Percentiles rank a stretch among this genome's conserved stretches.
Conservation (phyloP, 768 basidiomycete species). For the Filobasidium floriforme region DNA sequence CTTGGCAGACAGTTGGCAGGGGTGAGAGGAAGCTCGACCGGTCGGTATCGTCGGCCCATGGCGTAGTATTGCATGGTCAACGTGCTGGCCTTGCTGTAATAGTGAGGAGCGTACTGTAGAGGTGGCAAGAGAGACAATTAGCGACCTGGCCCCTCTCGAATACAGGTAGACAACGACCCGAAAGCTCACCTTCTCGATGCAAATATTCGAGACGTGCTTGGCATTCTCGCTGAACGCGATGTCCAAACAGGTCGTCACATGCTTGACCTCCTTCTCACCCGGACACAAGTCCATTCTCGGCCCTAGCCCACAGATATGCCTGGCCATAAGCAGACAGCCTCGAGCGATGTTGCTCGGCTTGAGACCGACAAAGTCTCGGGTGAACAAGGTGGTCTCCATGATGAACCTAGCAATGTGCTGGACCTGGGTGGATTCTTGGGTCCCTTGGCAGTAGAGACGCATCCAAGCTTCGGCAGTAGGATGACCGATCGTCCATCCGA, state of each 20-base stretch:
- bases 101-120: conserved; percentile 72
- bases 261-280: conserved; percentile 71
- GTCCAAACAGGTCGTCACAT: conserved; percentile 80
- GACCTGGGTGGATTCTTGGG: conserved; percentile 76
- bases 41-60: conserved; percentile 53
- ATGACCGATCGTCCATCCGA: conserved; percentile 92
- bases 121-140: background rate
- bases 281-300: conserved; percentile 26
- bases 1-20: conserved; percentile 31
- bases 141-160: background rate
- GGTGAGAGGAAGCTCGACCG: conserved; percentile 28
- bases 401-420: conserved; percentile 94
- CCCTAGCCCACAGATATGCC: conserved; percentile 69
- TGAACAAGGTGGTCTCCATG: conserved; percentile 98
- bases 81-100: conserved; percentile 92
- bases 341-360: conserved; percentile 77
- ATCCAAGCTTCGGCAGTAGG: conserved; percentile 98
- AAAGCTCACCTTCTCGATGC: conserved; percentile 67
- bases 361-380: conserved; percentile 85
- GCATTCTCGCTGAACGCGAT: conserved; percentile 75
- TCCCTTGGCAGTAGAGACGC: conserved; percentile 51
- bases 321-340: conserved; percentile 80
- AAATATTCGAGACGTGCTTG: conserved; percentile 87
- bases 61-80: conserved; percentile 91
- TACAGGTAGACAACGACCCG: background rate